phyloP scores from a whole-genome alignment of 495 filamentous ascomycete species.

The Neurospora sp. region DNA sequence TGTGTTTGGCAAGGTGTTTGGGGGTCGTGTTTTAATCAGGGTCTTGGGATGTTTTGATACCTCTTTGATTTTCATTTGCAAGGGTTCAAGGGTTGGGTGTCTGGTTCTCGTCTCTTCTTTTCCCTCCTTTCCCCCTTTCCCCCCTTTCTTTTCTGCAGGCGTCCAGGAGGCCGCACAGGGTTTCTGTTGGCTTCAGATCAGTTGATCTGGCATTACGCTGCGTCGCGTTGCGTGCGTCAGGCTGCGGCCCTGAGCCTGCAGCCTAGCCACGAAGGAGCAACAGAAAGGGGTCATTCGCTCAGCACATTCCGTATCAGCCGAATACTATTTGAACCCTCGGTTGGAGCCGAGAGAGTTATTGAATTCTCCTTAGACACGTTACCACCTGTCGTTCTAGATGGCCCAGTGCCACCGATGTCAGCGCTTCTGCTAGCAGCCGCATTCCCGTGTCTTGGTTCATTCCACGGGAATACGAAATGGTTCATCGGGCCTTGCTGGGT shows the following conservation, averaged over 20 bases:
- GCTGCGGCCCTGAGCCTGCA: background rate
- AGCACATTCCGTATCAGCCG: background rate
- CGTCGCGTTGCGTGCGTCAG: background rate
- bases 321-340: background rate
- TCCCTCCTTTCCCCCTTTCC: background rate
- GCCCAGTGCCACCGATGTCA: background rate
- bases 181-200: background rate
- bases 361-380: background rate
- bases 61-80: background rate
- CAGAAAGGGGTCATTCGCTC: background rate
- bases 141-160: background rate
- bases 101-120: background rate
- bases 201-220: background rate
- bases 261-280: background rate
- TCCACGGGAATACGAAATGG: background rate
- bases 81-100: background rate
- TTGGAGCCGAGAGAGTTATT: background rate
- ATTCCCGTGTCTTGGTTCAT: background rate
- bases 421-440: background rate
- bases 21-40: background rate
- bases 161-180: background rate
- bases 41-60: background rate
- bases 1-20: background rate
- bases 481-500: background rate
- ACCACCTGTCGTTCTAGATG: background rate